Evolutionary conservation across 208 protist species (phyloP).

Genomic region (Crithidia fasciculata): DNA sequence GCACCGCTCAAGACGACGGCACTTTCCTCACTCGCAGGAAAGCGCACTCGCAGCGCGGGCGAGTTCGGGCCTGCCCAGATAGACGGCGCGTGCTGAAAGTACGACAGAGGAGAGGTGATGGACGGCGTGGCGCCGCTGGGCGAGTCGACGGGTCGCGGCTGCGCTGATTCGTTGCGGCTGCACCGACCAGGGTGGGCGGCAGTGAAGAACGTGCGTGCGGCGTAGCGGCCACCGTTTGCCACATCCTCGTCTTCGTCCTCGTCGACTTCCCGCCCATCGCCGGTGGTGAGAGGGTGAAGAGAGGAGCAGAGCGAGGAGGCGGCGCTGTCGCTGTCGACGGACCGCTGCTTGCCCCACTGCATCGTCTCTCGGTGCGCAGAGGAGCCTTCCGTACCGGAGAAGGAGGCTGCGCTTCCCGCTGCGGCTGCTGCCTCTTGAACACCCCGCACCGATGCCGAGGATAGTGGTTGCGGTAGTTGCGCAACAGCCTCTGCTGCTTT

Average conservation of each 20-base stretch:
- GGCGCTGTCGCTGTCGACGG: neutral
- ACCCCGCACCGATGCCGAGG: no score
- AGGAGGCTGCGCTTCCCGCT: no score
- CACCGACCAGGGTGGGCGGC: no score
- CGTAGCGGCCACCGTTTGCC: neutral
- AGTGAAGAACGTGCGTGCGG: neutral
- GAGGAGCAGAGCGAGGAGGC: neutral
- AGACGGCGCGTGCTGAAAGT: conserved; percentile 30
- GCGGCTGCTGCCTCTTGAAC: no score
- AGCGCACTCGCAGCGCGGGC: neutral
- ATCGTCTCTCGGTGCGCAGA: neutral
- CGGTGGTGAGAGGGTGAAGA: neutral
- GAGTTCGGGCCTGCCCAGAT: conserved; percentile 6
- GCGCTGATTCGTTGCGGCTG: no score
- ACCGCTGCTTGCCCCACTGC: neutral
- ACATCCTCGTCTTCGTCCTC: conserved; percentile 2
- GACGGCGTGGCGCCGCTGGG: neutral
- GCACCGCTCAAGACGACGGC: neutral
- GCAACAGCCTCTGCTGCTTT: neutral
- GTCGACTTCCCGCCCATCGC: neutral
- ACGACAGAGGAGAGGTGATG: conserved; percentile 11
- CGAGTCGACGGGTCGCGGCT: neutral
- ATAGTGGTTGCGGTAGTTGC: no score
- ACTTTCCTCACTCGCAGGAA: neutral
- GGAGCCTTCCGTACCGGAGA: no score